Evolutionary conservation across 2,329 filamentous ascomycete species (phyloP).

Genomic region (Phaeosphaeriaceae sp.): DNA sequence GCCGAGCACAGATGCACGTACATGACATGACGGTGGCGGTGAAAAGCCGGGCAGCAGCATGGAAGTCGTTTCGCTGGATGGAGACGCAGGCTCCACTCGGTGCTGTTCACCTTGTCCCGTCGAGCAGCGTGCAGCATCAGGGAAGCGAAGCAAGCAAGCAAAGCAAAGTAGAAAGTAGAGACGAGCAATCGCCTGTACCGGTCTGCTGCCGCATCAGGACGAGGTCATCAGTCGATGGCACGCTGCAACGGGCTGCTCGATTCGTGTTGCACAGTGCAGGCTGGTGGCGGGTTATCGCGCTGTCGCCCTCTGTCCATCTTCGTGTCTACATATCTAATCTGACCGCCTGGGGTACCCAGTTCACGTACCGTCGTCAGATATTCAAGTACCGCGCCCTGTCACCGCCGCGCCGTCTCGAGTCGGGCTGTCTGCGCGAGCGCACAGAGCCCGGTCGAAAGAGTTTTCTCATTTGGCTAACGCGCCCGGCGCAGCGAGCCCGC

Average conservation of each 20-base stretch:
- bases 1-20: constrained; percentile 12
- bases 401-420: constrained; percentile 34
- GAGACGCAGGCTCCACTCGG: constrained; percentile 1
- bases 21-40: constrained; percentile 22
- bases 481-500: neutral
- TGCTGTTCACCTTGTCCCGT: neutral
- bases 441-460: constrained; percentile 39
- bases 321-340: neutral
- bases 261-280: neutral
- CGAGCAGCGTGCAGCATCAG: neutral
- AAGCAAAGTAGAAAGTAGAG: neutral
- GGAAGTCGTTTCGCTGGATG: constrained; percentile 2
- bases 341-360: neutral
- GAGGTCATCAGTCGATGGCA: neutral
- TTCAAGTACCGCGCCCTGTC: constrained; percentile 19
- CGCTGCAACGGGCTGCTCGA: no score
- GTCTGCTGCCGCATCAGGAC: neutral
- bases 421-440: constrained; percentile 24
- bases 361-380: constrained; percentile 13
- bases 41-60: constrained; percentile 13
- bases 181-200: neutral
- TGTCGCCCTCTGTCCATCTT: neutral
- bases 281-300: neutral
- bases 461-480: constrained; percentile 37
- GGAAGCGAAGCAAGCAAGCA: neutral